phyloP scores from a whole-genome alignment of 73 alveolate species.

The Paramecium biaurelia region DNA sequence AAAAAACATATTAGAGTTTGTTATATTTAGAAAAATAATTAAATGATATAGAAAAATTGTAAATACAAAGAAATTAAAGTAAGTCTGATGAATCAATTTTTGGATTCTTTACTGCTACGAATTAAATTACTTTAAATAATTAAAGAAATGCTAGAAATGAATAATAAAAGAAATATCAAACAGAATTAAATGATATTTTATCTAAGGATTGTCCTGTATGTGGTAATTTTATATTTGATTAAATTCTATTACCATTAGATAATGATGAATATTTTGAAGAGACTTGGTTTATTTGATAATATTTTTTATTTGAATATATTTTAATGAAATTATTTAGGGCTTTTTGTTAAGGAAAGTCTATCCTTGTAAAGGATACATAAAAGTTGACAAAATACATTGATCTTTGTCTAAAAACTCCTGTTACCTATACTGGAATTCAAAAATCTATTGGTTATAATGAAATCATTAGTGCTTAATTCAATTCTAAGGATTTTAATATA shows the following conservation, averaged over 20 bases:
- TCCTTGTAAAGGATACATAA: neutral
- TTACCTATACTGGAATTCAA: neutral
- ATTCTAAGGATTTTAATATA: neutral
- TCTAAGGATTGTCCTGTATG: constrained; percentile 12
- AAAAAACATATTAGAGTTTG: neutral
- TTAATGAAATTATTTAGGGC: neutral
- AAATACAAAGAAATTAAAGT: neutral
- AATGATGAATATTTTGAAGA: neutral
- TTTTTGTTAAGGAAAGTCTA: neutral
- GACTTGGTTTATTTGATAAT: constrained; percentile 2
- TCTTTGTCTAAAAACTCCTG: neutral
- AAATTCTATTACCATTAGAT: neutral
- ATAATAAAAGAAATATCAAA: neutral
- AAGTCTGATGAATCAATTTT: constrained; percentile 10
- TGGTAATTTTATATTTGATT: neutral
- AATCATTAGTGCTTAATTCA: neutral
- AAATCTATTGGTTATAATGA: neutral
- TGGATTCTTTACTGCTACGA: neutral
- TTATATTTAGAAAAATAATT: neutral
- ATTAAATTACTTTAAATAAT: neutral
- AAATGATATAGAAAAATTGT: neutral
- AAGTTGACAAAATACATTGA: neutral
- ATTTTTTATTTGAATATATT: neutral
- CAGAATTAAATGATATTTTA: neutral
- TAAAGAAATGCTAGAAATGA: neutral